Base-by-base conservation (phyloP, 495 filamentous ascomycete species). In the Daldinia decipiens region DNA sequence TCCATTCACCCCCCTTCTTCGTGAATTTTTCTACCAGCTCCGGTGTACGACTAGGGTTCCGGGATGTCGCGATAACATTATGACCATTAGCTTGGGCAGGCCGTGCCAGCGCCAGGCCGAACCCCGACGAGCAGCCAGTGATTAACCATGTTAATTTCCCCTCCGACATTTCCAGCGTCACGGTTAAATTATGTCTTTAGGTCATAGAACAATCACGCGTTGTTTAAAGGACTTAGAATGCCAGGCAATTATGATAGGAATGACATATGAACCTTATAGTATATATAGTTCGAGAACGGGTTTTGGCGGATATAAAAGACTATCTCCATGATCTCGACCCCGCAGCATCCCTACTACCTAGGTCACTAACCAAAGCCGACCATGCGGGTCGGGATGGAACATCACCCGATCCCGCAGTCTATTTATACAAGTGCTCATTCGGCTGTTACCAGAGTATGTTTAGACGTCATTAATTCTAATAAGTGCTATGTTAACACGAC, bases 21-120 rank as follows among this genome's bases (percentile, higher is more conserved):
- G 80, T 77, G 62, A 80, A 74, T 13, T 87, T 77, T 53, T 79
- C 68, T 27, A 79, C 58, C 13, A 87, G 77, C 26, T 78, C 80
- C 0, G 82, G 75, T 13, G 72, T 61, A 8, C 73, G 73, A 9
- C 54, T 47, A 3, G 77, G 72, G 61, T 78, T 78, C 24, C 87
- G 86, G 21, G 83, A 84, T 1, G 85, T 85, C 5, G 87, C 87
- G 58, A 90, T 85, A 19, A 87, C 85, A 31, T 78, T 78, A 74
- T 88, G 85, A 0, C 87, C 88, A 21, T 82, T 79, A 7, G 79
- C 72, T n/a, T 83, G 77, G 34, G 84, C 79, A 7, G 79, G 68
- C 13, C 50, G 72, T 6, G 79, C 78, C 39, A 87, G 53, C 8
- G 78, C 75, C 17, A 81, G 76, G 39, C 86, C 84, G 34, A 79